Percentiles rank a stretch among this genome's conserved stretches.
These are phyloP conservation scores for Turritis glabra DNA, from an alignment of 345 rosid genomes.

Conservation along the genomic window DNA sequence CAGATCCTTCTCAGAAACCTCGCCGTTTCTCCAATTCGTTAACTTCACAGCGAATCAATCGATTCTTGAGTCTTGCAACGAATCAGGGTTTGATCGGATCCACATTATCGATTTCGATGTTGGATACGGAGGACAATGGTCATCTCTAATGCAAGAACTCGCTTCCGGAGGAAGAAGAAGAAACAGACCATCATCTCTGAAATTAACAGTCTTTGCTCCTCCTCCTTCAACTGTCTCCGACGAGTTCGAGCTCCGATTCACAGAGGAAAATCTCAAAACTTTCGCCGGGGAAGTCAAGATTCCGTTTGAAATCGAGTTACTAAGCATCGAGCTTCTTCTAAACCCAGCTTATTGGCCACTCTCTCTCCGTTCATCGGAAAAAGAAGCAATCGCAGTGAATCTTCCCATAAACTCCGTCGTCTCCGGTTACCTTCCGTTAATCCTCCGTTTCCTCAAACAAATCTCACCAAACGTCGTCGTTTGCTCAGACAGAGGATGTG, in stretches of 20 bases:
- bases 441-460: slow-evolving; percentile 70
- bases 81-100: slow-evolving; percentile 50
- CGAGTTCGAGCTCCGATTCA: slow-evolving; percentile 65
- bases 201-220: slow-evolving; percentile 66
- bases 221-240: slow-evolving; percentile 49
- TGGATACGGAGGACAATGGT: slow-evolving; percentile 92
- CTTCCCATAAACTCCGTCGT: slow-evolving; percentile 62
- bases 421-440: slow-evolving; percentile 58
- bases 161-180: slow-evolving; percentile 41
- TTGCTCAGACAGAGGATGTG: slow-evolving; percentile 74
- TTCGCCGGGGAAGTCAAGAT: slow-evolving; percentile 72
- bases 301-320: slow-evolving; percentile 63
- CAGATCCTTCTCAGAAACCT: slow-evolving; percentile 80
- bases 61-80: slow-evolving; percentile 62
- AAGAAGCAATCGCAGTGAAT: slow-evolving; percentile 74
- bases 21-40: slow-evolving; percentile 81
- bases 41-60: slow-evolving; percentile 91
- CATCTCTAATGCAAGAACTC: slow-evolving; percentile 93
- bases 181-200: slow-evolving; percentile 54
- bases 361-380: slow-evolving; percentile 44
- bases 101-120: slow-evolving; percentile 90
- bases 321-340: slow-evolving; percentile 54
- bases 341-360: slow-evolving; percentile 53
- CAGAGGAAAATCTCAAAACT: slow-evolving; percentile 62
- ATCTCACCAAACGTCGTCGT: slow-evolving; percentile 81